Evolutionary conservation across 768 basidiomycete genomes (phyloP), one percentile per base, ranked within the genome.

Genomic region (Agrocybe praecox): DNA sequence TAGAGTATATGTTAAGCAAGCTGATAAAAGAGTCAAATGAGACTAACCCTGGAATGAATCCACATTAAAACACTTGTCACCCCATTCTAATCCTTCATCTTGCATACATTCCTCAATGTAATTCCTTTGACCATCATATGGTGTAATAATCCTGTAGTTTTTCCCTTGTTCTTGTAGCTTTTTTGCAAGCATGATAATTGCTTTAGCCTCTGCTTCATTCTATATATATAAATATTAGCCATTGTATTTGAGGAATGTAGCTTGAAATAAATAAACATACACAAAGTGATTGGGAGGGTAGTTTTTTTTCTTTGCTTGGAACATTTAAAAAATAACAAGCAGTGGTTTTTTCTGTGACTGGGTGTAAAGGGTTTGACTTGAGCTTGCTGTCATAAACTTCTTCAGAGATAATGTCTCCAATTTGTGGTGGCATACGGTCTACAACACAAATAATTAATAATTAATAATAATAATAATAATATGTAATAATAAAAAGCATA

Each of bases 381-480:
- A 94, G 84, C 61, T 84, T 64, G 14, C 72, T 63, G 21, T 86
- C 72, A 74, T 94, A 94, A 3, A 94, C 76, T 54, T 76, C 75
- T 53, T 80, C 65, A 18, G 90, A 92, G 40, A 94, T 88, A 44
- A 92, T 84, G 3, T 76, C 62, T 21, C 91, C 90, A 75, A 92
- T 87, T 60, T 90, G 83, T 49, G 86, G 83, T 50, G 92, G 92
- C 90, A 94, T 92, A 1, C 92, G 84, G 62, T 94, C 92, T 94
- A 54, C 44, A 63, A 47, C 48, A 24, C 11, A 36, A 12, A 29
- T 46, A 32, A 12, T 29, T 21, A 60, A 46, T n/a, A n/a, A 5
- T 6, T 15, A 4, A 19, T 15, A 51, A 26, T 23, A 12, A 47
- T 40, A 44, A 59, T n/a, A 1, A 26, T 22, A 56, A 36, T 45